Evolutionary conservation across 129 eudicot species (phyloP).

Genomic region (Deinandra increscens): DNA sequence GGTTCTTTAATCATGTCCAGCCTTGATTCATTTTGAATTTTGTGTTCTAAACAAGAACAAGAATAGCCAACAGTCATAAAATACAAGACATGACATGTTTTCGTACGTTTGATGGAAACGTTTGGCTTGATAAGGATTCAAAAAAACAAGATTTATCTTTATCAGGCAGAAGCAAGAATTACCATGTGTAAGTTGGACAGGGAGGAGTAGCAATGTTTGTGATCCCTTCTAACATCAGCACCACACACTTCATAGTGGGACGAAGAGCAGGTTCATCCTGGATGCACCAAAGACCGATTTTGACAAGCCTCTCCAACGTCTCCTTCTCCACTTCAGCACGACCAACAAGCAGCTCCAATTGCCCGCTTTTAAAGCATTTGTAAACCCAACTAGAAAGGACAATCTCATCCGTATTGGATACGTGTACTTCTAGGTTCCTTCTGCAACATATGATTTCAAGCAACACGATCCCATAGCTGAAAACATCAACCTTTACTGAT

Average conservation of each 20-base stretch:
- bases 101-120: neutral
- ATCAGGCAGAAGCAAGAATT: neutral
- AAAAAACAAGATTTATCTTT: neutral
- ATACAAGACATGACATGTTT: neutral
- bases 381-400: conserved; percentile 32
- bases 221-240: conserved; percentile 41
- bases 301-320: conserved; percentile 28
- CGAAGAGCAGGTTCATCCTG: conserved; percentile 42
- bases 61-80: neutral
- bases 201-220: conserved; percentile 38
- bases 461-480: conserved; percentile 47
- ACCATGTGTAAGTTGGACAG: conserved; percentile 33
- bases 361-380: conserved; percentile 23
- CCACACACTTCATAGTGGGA: conserved; percentile 39
- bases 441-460: conserved; percentile 40
- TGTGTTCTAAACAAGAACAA: neutral
- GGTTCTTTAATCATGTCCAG: neutral
- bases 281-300: conserved; percentile 36
- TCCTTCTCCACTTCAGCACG: conserved; percentile 20
- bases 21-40: neutral
- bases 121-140: conserved; percentile 1
- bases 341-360: conserved; percentile 26
- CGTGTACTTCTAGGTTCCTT: conserved; percentile 31
- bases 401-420: conserved; percentile 22
- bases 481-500: conserved; percentile 43